Percentiles rank a stretch among this genome's conserved stretches.
phyloP scores from a whole-genome alignment of 202 grass and related monocot genomes.

The Digitaria exilis region DNA sequence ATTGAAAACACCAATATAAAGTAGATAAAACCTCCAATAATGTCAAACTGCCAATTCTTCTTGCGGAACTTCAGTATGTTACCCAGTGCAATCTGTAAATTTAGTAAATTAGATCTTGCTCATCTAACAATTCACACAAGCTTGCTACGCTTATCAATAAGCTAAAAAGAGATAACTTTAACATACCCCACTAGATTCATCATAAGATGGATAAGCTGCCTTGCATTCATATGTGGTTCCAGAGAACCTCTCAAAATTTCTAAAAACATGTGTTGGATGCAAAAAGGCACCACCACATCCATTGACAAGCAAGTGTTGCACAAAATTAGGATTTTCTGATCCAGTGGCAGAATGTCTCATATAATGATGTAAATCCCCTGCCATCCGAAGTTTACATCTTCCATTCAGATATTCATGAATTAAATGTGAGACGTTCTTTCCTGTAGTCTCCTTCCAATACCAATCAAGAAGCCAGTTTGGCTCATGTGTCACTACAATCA shows the following conservation, averaged over 20 bases:
- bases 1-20: slow-evolving; percentile 82
- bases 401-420: slow-evolving; percentile 81
- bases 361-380: slow-evolving; percentile 93
- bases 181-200: slow-evolving; percentile 83
- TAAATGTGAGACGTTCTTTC: slow-evolving; percentile 81
- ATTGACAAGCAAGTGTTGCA: slow-evolving; percentile 89
- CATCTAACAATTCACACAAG: slow-evolving; percentile 28
- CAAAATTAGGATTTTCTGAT: slow-evolving; percentile 66
- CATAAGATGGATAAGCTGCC: slow-evolving; percentile 81
- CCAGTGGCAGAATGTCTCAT: slow-evolving; percentile 79
- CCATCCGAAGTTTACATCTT: slow-evolving; percentile 94
- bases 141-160: slow-evolving; percentile 1
- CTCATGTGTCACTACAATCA: slow-evolving; percentile 84
- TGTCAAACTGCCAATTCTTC: slow-evolving; percentile 99
- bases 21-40: slow-evolving; percentile 93
- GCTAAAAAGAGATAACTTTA: slow-evolving; percentile 33
- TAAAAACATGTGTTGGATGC: slow-evolving; percentile 95
- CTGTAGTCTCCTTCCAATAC: slow-evolving; percentile 92
- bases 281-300: slow-evolving; percentile 96
- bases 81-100: slow-evolving; percentile 78
- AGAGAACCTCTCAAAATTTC: slow-evolving; percentile 67
- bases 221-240: slow-evolving; percentile 81
- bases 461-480: slow-evolving; percentile 98
- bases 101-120: slow-evolving; percentile 35
- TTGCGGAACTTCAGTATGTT: slow-evolving; percentile 94